phyloP scores from a whole-genome alignment of 75 land plant genomes.

The Gnetum montanum region DNA sequence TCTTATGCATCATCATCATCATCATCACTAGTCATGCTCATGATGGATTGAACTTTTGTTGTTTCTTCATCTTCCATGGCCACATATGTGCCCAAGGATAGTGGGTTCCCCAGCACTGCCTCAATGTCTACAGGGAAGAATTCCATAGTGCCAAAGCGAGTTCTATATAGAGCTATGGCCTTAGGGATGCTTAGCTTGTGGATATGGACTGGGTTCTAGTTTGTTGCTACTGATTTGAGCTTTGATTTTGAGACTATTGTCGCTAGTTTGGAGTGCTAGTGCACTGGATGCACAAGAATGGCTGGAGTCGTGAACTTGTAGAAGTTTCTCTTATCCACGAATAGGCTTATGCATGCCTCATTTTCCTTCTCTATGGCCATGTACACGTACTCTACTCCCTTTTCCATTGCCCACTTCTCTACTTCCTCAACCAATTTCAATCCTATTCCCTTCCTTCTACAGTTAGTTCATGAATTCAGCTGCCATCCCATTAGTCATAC shows the following conservation, averaged over 20 bases:
- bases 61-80: slow-evolving; percentile 15
- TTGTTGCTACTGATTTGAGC: neutral
- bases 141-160: slow-evolving; percentile 22
- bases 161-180: slow-evolving; percentile 32
- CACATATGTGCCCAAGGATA: slow-evolving; percentile 49
- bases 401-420: slow-evolving; percentile 30
- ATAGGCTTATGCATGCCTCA: slow-evolving; percentile 33
- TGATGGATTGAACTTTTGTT: slow-evolving; percentile 4
- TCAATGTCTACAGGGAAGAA: slow-evolving; percentile 54
- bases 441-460: slow-evolving; percentile 36
- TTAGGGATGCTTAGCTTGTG: slow-evolving; percentile 9
- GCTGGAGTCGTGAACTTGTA: slow-evolving; percentile 30
- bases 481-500: neutral
- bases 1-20: too few species aligned
- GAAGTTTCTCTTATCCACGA: slow-evolving; percentile 24
- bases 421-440: slow-evolving; percentile 14
- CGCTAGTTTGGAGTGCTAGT: neutral
- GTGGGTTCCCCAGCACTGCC: slow-evolving; percentile 17
- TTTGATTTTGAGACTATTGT: neutral
- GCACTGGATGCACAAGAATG: slow-evolving; percentile 44
- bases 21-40: slow-evolving; percentile 2
- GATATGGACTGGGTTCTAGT: slow-evolving; percentile 13
- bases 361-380: slow-evolving; percentile 60
- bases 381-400: slow-evolving; percentile 32
- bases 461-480: neutral